phyloP scores from a whole-genome alignment of 371 early-diverging fungal genomes.

The Mortierella sp. region DNA sequence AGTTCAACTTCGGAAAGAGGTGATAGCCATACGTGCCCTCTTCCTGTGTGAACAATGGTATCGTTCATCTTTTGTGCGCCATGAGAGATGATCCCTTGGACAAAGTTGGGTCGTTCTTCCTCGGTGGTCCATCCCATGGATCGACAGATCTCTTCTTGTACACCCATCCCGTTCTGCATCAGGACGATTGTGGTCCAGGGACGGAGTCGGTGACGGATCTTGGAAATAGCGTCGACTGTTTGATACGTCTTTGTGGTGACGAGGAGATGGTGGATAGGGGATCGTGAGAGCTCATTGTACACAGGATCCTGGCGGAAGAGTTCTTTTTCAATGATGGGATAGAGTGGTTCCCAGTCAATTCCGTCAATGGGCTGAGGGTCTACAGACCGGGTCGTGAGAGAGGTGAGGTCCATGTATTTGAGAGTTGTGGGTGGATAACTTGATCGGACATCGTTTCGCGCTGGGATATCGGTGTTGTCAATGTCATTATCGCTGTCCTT shows the following conservation, averaged over 20 bases:
- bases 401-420: slow-evolving; percentile 46
- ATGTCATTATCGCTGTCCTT: neutral
- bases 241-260: slow-evolving; percentile 48
- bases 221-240: slow-evolving; percentile 43
- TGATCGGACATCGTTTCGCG: neutral
- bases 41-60: slow-evolving; percentile 45
- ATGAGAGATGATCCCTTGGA: slow-evolving; percentile 49
- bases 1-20: slow-evolving; percentile 11
- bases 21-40: slow-evolving; percentile 37
- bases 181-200: slow-evolving; percentile 51
- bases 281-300: slow-evolving; percentile 33
- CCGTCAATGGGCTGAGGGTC: slow-evolving; percentile 33
- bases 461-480: neutral
- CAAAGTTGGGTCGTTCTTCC: slow-evolving; percentile 41
- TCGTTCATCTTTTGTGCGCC: slow-evolving; percentile 32
- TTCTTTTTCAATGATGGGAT: slow-evolving; percentile 49
- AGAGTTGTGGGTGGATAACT: slow-evolving; percentile 27
- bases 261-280: slow-evolving; percentile 42
- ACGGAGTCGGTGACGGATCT: slow-evolving; percentile 46
- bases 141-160: slow-evolving; percentile 44
- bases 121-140: slow-evolving; percentile 43
- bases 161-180: slow-evolving; percentile 53
- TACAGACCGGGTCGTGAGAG: slow-evolving; percentile 13
- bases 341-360: slow-evolving; percentile 42
- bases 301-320: slow-evolving; percentile 40